Evolutionary conservation across 371 early-diverging fungal genomes (phyloP).

Genomic region (Syncephalastrum racemosum): DNA sequence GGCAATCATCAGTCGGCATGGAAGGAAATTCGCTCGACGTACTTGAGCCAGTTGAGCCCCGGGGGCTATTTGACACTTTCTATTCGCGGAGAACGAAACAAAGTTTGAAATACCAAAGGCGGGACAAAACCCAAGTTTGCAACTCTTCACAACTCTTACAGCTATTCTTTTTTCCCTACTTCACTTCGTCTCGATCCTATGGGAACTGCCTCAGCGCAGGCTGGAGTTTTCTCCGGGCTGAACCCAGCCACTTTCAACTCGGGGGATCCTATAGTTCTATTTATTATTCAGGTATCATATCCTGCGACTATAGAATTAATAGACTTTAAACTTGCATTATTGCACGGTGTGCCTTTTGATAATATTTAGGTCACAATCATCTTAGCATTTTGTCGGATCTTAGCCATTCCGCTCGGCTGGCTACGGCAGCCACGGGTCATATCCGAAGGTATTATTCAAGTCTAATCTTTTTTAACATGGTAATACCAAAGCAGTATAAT

Average conservation of each 20-base stretch:
- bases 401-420: slow-evolving; percentile 56
- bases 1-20: too few species aligned
- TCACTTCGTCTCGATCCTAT: slow-evolving; percentile 6
- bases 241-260: slow-evolving; percentile 59
- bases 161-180: slow-evolving; percentile 4
- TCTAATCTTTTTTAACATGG: slow-evolving; percentile 18
- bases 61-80: too few species aligned
- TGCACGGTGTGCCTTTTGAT: not conserved
- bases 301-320: too few species aligned
- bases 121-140: too few species aligned
- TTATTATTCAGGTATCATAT: slow-evolving; percentile 63
- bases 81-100: too few species aligned
- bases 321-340: not conserved
- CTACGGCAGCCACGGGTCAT: slow-evolving; percentile 77
- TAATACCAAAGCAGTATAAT: not conserved
- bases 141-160: too few species aligned
- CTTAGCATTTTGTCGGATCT: slow-evolving; percentile 59
- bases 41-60: too few species aligned
- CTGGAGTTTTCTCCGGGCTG: slow-evolving; percentile 66
- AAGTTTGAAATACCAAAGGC: too few species aligned
- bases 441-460: slow-evolving; percentile 55
- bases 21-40: too few species aligned
- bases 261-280: slow-evolving; percentile 59
- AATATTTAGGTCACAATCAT: slow-evolving; percentile 60
- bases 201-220: slow-evolving; percentile 35